Percentiles rank a stretch among this genome's conserved stretches.
Conservation (phyloP, 441 rosid species). For the Euphorbia schlechtendalii region DNA sequence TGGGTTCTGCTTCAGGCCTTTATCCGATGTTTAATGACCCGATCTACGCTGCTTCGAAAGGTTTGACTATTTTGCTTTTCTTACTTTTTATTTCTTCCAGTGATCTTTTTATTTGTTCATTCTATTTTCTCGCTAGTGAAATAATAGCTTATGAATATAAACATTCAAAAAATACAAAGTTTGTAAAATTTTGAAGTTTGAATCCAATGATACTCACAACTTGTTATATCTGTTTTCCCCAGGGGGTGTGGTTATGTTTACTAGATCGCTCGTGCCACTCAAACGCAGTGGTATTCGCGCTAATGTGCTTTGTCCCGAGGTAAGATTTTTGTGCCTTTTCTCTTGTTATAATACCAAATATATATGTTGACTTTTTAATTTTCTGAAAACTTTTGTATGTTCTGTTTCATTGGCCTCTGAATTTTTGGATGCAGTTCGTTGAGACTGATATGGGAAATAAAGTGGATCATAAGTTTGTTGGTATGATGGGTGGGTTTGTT, state of each 20-base stretch:
- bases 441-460: constrained; percentile 50
- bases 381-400: constrained; percentile 1
- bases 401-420: constrained; percentile 4
- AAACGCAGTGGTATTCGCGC: constrained; percentile 72
- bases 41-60: constrained; percentile 76
- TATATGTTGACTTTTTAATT: too few relatives aligned
- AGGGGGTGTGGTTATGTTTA: constrained; percentile 87
- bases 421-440: constrained; percentile 60
- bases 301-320: constrained; percentile 99
- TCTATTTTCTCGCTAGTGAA: background rate
- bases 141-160: background rate
- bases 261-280: constrained; percentile 62
- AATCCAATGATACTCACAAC: constrained; percentile 11
- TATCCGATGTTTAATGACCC: constrained; percentile 66
- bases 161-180: background rate
- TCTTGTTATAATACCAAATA: background rate
- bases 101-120: background rate
- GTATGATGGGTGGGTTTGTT: constrained; percentile 63
- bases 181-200: background rate
- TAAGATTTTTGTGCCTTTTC: constrained; percentile 22
- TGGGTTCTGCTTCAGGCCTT: constrained; percentile 90
- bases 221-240: background rate
- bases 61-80: constrained; percentile 29
- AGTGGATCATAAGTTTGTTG: constrained; percentile 26
- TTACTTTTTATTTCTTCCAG: background rate